Conservation (phyloP, 2,329 filamentous ascomycete species). For the Epichloe gansuensis region DNA sequence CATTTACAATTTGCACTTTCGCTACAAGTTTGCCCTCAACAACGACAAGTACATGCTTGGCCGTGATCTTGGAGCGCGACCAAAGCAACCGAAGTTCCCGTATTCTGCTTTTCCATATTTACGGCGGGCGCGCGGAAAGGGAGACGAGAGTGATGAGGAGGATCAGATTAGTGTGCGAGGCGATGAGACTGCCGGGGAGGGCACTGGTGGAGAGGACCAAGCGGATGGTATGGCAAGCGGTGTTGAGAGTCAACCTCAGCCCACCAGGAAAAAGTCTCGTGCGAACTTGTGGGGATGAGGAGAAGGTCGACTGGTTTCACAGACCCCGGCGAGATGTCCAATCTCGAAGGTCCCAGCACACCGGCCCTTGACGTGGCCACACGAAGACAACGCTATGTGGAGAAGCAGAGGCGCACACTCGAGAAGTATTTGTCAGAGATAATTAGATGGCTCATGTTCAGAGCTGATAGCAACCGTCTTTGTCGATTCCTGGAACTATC, state of each 20-base stretch:
- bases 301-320: conserved; percentile 40
- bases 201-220: conserved; percentile 48
- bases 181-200: conserved; percentile 36
- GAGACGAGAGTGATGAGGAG: conserved; percentile 72
- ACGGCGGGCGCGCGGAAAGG: conserved; percentile 65
- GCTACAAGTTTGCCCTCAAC: conserved; percentile 79
- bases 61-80: conserved; percentile 51
- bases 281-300: conserved; percentile 40
- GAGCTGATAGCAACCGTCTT: conserved; percentile 85
- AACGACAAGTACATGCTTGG: conserved; percentile 73
- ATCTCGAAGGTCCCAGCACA: conserved; percentile 26
- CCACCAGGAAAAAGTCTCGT: conserved; percentile 37
- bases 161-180: conserved; percentile 28
- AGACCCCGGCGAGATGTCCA: conserved; percentile 34
- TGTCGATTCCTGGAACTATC: conserved; percentile 95
- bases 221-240: conserved; percentile 35
- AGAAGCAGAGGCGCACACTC: conserved; percentile 71
- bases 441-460: conserved; percentile 94
- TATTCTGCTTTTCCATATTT: conserved; percentile 83
- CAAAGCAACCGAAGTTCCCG: conserved; percentile 83
- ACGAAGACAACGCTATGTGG: conserved; percentile 51
- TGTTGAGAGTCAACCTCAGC: conserved; percentile 18
- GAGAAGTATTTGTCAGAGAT: conserved; percentile 88
- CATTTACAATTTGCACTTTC: conserved; percentile 83
- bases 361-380: conserved; percentile 31